A percentile compares a stretch with the other conserved stretches of the same genome.
Evolutionary conservation across 306 rosid species (phyloP).

Genomic region (Cicer chorassanicum): DNA sequence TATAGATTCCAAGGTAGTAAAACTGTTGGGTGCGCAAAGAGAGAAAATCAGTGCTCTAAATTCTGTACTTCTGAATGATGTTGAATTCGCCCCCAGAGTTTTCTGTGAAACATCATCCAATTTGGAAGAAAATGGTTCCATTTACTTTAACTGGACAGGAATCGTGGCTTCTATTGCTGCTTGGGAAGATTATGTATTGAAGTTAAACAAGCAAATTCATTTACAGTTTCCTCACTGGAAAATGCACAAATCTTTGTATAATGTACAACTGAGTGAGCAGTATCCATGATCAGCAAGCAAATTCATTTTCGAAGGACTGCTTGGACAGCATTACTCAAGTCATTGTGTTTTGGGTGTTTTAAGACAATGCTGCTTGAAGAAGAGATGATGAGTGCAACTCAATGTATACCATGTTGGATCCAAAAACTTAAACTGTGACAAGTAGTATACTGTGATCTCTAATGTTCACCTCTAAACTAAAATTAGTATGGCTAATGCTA

Average conservation of each 20-base stretch:
- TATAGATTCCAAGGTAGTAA: slow-evolving; percentile 47
- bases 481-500: too few relatives aligned
- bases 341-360: too few relatives aligned
- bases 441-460: too few relatives aligned
- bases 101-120: slow-evolving; percentile 41
- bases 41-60: slow-evolving; percentile 51
- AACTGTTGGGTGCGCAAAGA: slow-evolving; percentile 52
- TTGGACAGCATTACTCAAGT: too few relatives aligned
- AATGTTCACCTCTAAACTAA: too few relatives aligned
- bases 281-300: too few relatives aligned
- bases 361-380: too few relatives aligned
- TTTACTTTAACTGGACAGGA: slow-evolving; percentile 55
- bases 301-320: too few relatives aligned
- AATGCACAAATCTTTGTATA: slow-evolving; percentile 64
- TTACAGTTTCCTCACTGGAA: slow-evolving; percentile 67
- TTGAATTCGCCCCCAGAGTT: slow-evolving; percentile 48
- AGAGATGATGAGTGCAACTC: too few relatives aligned
- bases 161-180: slow-evolving; percentile 51
- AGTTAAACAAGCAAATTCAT: slow-evolving; percentile 54
- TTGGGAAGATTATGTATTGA: slow-evolving; percentile 62
- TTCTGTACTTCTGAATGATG: slow-evolving; percentile 57
- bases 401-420: too few relatives aligned
- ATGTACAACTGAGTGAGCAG: slow-evolving; percentile 47
- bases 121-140: slow-evolving; percentile 34
- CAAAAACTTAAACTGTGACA: too few relatives aligned